These are phyloP conservation scores for Dendrobium officinale DNA, from an alignment of 106 monocot species.

Conservation along the genomic window DNA sequence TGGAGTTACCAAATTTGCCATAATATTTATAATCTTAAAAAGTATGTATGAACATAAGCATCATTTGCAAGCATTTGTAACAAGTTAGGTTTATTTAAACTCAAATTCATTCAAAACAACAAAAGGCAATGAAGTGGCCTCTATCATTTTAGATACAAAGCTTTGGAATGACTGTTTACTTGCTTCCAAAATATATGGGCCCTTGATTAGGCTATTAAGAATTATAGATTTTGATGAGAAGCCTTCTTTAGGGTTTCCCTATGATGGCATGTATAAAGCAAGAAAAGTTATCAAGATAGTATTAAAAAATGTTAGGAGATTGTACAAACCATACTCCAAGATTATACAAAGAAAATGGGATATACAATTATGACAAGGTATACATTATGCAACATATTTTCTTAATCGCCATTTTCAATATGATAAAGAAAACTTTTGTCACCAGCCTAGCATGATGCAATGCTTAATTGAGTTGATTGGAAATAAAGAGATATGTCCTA, in stretches of 20 bases:
- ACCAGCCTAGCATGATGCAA: too few species aligned
- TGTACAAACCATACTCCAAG: too few species aligned
- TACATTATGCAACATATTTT: too few species aligned
- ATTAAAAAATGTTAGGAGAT: too few species aligned
- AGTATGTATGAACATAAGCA: background rate
- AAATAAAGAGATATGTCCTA: too few species aligned
- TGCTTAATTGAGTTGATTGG: too few species aligned
- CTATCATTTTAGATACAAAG: background rate
- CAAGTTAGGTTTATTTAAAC: background rate
- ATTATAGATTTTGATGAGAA: background rate
- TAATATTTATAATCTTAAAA: background rate
- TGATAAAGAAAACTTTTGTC: too few species aligned
- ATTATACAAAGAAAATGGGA: too few species aligned
- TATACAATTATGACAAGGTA: too few species aligned
- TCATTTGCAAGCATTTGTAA: background rate
- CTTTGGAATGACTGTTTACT: background rate
- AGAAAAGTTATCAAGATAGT: too few species aligned
- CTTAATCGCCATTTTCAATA: too few species aligned
- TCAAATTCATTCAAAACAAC: background rate
- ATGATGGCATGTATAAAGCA: background rate
- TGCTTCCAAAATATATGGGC: background rate
- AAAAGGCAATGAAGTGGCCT: background rate
- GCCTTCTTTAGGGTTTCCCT: background rate
- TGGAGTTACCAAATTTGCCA: background rate
- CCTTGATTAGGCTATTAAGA: background rate